Evolutionary conservation across 2,329 filamentous ascomycete genomes (phyloP).

Genomic region (Epichloe festucae): DNA sequence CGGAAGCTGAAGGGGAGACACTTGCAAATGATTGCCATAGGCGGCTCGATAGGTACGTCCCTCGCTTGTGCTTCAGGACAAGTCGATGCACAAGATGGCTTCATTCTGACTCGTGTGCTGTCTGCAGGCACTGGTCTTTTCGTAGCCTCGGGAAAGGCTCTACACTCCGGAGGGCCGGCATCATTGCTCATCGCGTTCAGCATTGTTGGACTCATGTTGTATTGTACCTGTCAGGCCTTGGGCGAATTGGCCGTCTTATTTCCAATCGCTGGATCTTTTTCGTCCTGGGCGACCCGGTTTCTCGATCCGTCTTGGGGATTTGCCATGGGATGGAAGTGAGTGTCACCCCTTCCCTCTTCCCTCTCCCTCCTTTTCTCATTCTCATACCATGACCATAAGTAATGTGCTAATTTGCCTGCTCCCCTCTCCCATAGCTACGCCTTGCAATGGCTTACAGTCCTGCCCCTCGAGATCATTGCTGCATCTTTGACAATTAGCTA

Average conservation of each 20-base stretch:
- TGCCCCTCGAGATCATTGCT: conserved; percentile 78
- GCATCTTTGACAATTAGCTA: conserved; percentile 74
- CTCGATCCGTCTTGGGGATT: conserved; percentile 91
- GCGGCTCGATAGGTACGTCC: conserved; percentile 64
- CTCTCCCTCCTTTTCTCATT: not conserved
- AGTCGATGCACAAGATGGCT: not conserved
- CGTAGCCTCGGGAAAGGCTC: conserved; percentile 63
- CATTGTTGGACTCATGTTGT: conserved; percentile 77
- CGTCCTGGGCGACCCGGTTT: conserved; percentile 83
- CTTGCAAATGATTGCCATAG: conserved; percentile 95
- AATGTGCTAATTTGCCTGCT: not conserved
- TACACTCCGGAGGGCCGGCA: conserved; percentile 63
- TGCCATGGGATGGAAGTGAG: conserved; percentile 86
- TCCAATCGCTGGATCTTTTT: conserved; percentile 84
- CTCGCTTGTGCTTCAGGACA: not conserved
- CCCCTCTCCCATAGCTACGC: conserved; percentile 47
- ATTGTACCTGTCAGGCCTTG: conserved; percentile 80
- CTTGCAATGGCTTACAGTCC: conserved; percentile 71
- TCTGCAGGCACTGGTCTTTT: conserved; percentile 59
- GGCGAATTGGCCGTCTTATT: conserved; percentile 87
- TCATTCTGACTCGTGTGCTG: not conserved
- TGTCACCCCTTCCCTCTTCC: conserved; percentile 7
- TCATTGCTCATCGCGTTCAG: conserved; percentile 65
- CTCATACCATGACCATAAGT: not conserved
- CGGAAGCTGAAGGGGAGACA: conserved; percentile 72